These are phyloP conservation scores for Coprinopsis cinerea DNA, from an alignment of 768 basidiomycete genomes.

Conservation along the genomic window DNA sequence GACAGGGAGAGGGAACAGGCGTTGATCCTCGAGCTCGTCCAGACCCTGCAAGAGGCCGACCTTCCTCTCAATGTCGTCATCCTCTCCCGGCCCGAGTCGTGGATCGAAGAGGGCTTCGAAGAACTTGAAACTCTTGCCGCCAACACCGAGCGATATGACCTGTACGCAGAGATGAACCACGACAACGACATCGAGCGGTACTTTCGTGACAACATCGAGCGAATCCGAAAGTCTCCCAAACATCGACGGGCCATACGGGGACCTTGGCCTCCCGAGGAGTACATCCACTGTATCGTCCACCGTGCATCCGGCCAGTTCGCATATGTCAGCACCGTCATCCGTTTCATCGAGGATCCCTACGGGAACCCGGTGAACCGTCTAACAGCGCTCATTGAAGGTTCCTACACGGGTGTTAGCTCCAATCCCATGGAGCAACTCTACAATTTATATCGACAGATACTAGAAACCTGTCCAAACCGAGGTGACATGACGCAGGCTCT, in stretches of 20 bases:
- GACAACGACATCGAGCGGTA: not conserved
- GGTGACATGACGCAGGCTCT: not conserved
- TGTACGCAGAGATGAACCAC: not conserved
- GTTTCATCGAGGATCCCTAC: not conserved
- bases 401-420: too few relatives aligned
- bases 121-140: not conserved
- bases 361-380: not conserved
- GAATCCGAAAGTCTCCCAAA: not conserved
- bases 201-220: not conserved
- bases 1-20: not conserved
- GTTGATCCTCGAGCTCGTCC: not conserved
- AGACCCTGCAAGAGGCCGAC: not conserved
- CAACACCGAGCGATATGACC: not conserved
- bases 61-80: not conserved
- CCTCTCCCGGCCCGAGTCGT: constrained; percentile 5
- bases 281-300: not conserved
- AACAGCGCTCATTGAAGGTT: not conserved
- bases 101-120: too few relatives aligned
- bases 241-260: not conserved
- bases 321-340: constrained; percentile 1
- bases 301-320: constrained; percentile 2
- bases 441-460: not conserved
- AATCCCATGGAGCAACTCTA: not conserved
- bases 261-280: constrained; percentile 4
- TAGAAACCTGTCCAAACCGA: not conserved